Percentiles rank a stretch among this genome's conserved stretches.
Conservation (phyloP, 148 eudicot species). For the Fagopyrum homotropicum region DNA sequence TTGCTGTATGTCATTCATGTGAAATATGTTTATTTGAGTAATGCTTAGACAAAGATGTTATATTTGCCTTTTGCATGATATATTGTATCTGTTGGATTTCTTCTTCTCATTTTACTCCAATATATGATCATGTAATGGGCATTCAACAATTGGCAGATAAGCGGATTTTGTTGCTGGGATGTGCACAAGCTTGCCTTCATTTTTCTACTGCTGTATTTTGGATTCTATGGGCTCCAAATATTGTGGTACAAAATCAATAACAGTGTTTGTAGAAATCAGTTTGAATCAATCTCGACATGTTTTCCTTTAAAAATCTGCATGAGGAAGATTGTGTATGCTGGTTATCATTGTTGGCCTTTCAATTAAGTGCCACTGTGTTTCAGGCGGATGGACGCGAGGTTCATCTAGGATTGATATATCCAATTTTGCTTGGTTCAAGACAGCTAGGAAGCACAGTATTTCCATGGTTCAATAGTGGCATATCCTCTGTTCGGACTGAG, state of each 20-base stretch:
- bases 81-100: neutral
- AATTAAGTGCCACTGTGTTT: conserved; percentile 7
- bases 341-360: neutral
- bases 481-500: conserved; percentile 58
- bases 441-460: conserved; percentile 92
- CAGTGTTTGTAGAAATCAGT: neutral
- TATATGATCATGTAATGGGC: neutral
- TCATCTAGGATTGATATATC: conserved; percentile 72
- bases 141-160: conserved; percentile 36
- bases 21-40: neutral
- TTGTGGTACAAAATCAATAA: conserved; percentile 49
- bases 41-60: neutral
- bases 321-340: neutral
- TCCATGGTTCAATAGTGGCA: conserved; percentile 70
- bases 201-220: conserved; percentile 71
- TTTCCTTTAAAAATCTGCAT: neutral
- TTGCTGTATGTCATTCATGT: neutral
- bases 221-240: conserved; percentile 85
- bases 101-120: neutral
- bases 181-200: conserved; percentile 76
- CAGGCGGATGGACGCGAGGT: conserved; percentile 98
- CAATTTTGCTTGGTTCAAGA: conserved; percentile 82
- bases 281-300: neutral
- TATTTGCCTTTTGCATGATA: neutral
- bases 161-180: conserved; percentile 65